Percentiles rank a stretch among this genome's conserved stretches.
Evolutionary conservation across 768 basidiomycete species (phyloP).

Genomic region (Boletus tomentosulus): DNA sequence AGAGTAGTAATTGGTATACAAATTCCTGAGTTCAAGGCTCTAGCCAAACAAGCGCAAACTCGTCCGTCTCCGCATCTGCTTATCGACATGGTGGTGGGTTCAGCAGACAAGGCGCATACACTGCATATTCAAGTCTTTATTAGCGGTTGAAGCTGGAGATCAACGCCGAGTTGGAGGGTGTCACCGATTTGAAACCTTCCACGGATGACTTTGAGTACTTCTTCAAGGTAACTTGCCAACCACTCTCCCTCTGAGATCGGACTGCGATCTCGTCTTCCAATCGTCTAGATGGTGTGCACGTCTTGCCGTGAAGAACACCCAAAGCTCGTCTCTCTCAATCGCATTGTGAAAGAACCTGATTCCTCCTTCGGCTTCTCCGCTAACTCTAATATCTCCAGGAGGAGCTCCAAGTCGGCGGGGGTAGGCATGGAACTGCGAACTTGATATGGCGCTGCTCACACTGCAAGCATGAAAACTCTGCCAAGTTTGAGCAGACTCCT

Average conservation of each 20-base stretch:
- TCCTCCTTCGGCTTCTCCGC: not conserved
- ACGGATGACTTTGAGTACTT: conserved; percentile 71
- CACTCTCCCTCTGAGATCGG: too few species aligned
- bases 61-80: not conserved
- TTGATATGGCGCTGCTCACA: conserved; percentile 78
- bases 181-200: conserved; percentile 66
- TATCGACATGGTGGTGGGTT: conserved; percentile 50
- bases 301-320: conserved; percentile 76
- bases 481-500: conserved; percentile 62
- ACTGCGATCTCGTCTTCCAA: not conserved
- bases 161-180: conserved; percentile 77
- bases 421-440: conserved; percentile 66
- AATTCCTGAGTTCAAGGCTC: conserved; percentile 10
- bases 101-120: not conserved
- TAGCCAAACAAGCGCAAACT: not conserved
- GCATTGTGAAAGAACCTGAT: conserved; percentile 40
- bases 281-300: conserved; percentile 64
- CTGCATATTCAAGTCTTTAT: not conserved
- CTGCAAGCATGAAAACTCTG: conserved; percentile 79
- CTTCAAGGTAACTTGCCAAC: conserved; percentile 52
- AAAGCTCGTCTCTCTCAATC: conserved; percentile 69
- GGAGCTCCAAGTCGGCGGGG: conserved; percentile 56
- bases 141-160: conserved; percentile 64
- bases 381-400: conserved; percentile 43
- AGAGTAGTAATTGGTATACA: not conserved